Evolutionary conservation across 495 filamentous ascomycete genomes (phyloP).

Genomic region (Penicillium flavigenum): DNA sequence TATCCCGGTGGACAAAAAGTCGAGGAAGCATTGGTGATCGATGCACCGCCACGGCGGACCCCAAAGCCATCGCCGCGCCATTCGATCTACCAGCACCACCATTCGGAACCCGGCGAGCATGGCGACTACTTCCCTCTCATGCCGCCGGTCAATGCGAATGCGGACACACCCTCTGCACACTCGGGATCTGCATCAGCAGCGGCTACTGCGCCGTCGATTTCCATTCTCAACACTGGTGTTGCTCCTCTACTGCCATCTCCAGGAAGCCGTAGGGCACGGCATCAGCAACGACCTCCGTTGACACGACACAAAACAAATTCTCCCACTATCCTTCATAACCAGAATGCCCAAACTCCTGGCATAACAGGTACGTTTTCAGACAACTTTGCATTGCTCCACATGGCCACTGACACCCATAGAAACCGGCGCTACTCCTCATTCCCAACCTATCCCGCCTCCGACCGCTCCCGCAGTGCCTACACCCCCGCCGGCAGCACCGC

Average conservation of each 20-base stretch:
- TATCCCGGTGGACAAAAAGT: slow-evolving; percentile 87
- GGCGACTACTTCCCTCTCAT: slow-evolving; percentile 91
- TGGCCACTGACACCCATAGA: slow-evolving; percentile 32
- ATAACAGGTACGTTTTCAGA: slow-evolving; percentile 31
- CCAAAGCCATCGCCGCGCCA: slow-evolving; percentile 76
- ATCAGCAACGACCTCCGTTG: slow-evolving; percentile 41
- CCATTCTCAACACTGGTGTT: slow-evolving; percentile 75
- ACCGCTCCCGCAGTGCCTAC: slow-evolving; percentile 34
- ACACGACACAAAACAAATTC: slow-evolving; percentile 78
- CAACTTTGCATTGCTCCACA: neutral
- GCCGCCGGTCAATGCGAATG: slow-evolving; percentile 58
- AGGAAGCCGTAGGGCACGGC: slow-evolving; percentile 56
- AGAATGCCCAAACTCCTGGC: slow-evolving; percentile 37
- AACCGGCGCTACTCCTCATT: slow-evolving; percentile 24
- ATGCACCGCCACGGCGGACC: slow-evolving; percentile 78
- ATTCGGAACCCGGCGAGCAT: slow-evolving; percentile 67
- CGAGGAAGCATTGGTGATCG: slow-evolving; percentile 89
- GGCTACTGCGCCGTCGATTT: slow-evolving; percentile 57
- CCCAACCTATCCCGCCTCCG: slow-evolving; percentile 24
- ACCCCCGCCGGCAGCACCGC: slow-evolving; percentile 32
- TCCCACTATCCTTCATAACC: slow-evolving; percentile 63
- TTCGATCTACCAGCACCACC: slow-evolving; percentile 53
- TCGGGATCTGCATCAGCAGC: slow-evolving; percentile 37
- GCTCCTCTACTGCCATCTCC: slow-evolving; percentile 83
- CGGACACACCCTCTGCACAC: slow-evolving; percentile 39